These are phyloP conservation scores for Aphanoascus verrucosus DNA, from an alignment of 2,329 filamentous ascomycete genomes.

Conservation along the genomic window DNA sequence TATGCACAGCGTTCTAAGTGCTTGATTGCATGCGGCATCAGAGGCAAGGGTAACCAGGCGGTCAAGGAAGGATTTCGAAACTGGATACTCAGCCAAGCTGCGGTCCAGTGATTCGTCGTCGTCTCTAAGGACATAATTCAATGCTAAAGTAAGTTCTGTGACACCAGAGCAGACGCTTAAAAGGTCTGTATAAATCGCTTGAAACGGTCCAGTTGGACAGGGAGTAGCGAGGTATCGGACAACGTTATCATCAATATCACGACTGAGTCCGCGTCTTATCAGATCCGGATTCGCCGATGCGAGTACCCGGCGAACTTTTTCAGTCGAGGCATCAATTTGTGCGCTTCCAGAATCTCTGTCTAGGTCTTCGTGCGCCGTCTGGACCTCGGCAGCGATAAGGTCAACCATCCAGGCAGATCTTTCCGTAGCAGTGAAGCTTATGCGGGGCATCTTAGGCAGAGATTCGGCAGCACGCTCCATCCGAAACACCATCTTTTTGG, in stretches of 20 bases:
- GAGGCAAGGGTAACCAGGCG: not conserved
- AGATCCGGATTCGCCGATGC: not conserved
- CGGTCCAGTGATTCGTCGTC: not conserved
- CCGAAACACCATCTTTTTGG: conserved; percentile 5
- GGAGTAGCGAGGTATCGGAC: not conserved
- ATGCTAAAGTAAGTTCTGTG: not conserved
- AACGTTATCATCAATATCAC: not conserved
- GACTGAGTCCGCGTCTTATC: not conserved
- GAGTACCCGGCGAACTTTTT: not conserved
- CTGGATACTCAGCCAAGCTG: not conserved
- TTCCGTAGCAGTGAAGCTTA: not conserved
- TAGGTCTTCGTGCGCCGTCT: not conserved
- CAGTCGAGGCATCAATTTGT: not conserved
- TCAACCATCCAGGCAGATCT: conserved; percentile 2
- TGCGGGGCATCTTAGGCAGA: not conserved
- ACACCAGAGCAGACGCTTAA: not conserved
- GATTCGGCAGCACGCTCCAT: not conserved
- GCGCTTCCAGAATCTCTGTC: not conserved
- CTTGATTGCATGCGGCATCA: not conserved
- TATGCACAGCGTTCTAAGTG: not conserved
- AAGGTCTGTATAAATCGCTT: not conserved
- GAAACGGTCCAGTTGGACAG: not conserved
- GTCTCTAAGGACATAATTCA: not conserved
- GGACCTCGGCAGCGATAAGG: not conserved
- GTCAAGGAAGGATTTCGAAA: not conserved